Conservation (phyloP, 805 yeast genomes). For the Debaryomyces maramus region DNA sequence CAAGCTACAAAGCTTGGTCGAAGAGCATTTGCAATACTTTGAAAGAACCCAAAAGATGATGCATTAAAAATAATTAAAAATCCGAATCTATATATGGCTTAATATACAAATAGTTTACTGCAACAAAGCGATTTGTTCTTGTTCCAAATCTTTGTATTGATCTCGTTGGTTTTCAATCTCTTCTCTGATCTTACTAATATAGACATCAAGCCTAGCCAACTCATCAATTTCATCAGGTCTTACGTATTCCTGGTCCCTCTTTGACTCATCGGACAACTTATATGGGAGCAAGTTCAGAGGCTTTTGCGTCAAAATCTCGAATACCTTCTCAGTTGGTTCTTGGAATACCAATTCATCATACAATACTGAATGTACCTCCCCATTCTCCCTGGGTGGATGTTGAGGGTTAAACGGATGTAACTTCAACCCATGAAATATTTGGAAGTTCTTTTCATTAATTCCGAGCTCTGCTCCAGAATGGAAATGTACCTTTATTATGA, state of each 20-base stretch:
- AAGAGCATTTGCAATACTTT: slow-evolving; percentile 10
- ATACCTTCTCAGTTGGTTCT: slow-evolving; percentile 91
- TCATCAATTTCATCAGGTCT: slow-evolving; percentile 43
- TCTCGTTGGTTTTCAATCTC: slow-evolving; percentile 43
- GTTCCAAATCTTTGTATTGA: slow-evolving; percentile 41
- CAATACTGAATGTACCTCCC: slow-evolving; percentile 45
- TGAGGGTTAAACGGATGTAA: slow-evolving; percentile 78
- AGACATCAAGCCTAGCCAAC: slow-evolving; percentile 40
- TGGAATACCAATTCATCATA: slow-evolving; percentile 93
- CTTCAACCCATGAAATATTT: slow-evolving; percentile 84
- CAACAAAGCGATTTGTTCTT: slow-evolving; percentile 38
- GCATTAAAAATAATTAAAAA: no score
- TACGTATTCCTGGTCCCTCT: slow-evolving; percentile 39
- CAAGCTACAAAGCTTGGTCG: slow-evolving; percentile 9
- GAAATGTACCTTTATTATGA: slow-evolving; percentile 82
- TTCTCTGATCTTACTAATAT: slow-evolving; percentile 36
- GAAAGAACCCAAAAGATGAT: no score
- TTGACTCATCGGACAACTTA: slow-evolving; percentile 31
- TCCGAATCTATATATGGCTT: neutral
- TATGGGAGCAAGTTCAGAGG: slow-evolving; percentile 60
- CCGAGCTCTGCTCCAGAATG: slow-evolving; percentile 67
- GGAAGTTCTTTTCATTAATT: slow-evolving; percentile 77
- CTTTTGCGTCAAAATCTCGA: slow-evolving; percentile 68
- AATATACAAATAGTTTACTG: slow-evolving; percentile 20
- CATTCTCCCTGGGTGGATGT: slow-evolving; percentile 37